A percentile compares a stretch with the other conserved stretches of the same genome.
Conservation (phyloP, 2,329 filamentous ascomycete species). For the Aspergillus niger region DNA sequence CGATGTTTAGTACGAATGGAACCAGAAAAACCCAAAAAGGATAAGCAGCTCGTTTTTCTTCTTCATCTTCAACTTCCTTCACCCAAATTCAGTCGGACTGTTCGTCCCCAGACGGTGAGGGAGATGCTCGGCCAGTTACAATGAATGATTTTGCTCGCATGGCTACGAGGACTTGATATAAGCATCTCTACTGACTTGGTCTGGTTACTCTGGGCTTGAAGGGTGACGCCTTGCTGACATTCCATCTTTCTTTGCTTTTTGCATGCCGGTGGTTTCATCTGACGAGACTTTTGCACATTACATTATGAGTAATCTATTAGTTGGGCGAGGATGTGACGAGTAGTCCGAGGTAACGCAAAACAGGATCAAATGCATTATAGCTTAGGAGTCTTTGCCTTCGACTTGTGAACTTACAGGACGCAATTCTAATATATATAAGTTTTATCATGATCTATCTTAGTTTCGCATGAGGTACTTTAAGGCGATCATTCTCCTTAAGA, state of each 20-base stretch:
- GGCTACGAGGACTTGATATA: not conserved
- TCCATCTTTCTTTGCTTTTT: not conserved
- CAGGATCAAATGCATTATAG: not conserved
- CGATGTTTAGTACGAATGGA: slow-evolving; percentile 34
- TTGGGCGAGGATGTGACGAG: not conserved
- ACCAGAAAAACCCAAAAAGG: slow-evolving; percentile 26
- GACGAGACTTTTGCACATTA: not conserved
- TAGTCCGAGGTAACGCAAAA: not conserved
- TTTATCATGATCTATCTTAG: too few species aligned
- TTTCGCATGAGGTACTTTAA: too few species aligned
- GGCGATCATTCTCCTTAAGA: too few species aligned
- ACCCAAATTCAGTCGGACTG: slow-evolving; percentile 13
- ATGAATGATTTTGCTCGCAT: slow-evolving; percentile 9
- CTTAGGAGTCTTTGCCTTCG: not conserved
- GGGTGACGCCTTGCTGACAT: not conserved
- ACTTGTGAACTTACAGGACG: not conserved
- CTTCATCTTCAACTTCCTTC: not conserved
- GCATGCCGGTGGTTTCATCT: not conserved
- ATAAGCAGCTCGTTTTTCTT: slow-evolving; percentile 12
- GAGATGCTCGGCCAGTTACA: slow-evolving; percentile 11
- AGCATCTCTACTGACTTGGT: not conserved
- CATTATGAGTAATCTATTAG: not conserved
- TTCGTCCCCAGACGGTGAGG: slow-evolving; percentile 10
- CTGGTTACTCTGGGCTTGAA: slow-evolving; percentile 2
- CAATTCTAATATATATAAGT: too few species aligned